These are phyloP conservation scores for Candida golubevii DNA, from an alignment of 805 yeast species.

Conservation along the genomic window DNA sequence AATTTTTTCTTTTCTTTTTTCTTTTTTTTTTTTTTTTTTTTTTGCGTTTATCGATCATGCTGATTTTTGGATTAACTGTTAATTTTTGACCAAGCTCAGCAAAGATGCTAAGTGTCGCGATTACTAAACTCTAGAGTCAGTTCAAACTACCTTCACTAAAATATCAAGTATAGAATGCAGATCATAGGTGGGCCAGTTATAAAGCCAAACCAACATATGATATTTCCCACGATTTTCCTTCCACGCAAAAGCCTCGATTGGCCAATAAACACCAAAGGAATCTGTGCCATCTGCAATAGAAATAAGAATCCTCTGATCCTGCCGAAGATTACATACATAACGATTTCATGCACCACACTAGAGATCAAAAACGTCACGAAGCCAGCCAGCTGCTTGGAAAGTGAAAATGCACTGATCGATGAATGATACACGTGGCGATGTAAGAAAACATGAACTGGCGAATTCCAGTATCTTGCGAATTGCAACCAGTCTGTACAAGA, in stretches of 20 bases:
- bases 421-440: slow-evolving; percentile 93
- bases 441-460: slow-evolving; percentile 86
- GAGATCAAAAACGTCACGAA: slow-evolving; percentile 75
- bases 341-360: slow-evolving; percentile 81
- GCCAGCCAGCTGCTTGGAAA: slow-evolving; percentile 67
- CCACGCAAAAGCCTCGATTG: slow-evolving; percentile 54
- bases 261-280: slow-evolving; percentile 70
- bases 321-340: slow-evolving; percentile 84
- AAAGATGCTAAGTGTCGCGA: no score
- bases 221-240: slow-evolving; percentile 64
- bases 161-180: slow-evolving; percentile 74
- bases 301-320: slow-evolving; percentile 77
- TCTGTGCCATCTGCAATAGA: slow-evolving; percentile 78
- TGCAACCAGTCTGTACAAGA: slow-evolving; percentile 90
- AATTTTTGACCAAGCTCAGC: no score
- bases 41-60: no score
- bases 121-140: no score
- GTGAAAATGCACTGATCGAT: slow-evolving; percentile 68
- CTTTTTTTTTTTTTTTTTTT: not conserved
- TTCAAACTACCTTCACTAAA: not conserved
- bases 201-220: slow-evolving; percentile 88
- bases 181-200: slow-evolving; percentile 85
- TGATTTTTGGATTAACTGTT: no score
- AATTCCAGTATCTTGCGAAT: slow-evolving; percentile 91
- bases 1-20: no score